These are phyloP conservation scores for Colletotrichum paranaense DNA, from an alignment of 2,329 filamentous ascomycete species.

Conservation along the genomic window DNA sequence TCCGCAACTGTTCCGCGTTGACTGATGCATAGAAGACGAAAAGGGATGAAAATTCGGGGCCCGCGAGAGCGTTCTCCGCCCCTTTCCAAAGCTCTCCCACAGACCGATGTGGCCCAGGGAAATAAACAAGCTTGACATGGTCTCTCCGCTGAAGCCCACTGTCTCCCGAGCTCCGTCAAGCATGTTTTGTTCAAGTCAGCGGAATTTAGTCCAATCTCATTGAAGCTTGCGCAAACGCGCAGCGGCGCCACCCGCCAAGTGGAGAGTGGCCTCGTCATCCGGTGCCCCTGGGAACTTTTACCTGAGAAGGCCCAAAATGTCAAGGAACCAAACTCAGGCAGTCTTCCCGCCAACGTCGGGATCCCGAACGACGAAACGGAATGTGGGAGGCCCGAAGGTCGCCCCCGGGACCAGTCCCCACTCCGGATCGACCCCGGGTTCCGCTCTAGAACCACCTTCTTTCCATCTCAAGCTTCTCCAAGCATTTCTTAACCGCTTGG, in stretches of 20 bases:
- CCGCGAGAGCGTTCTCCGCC: not conserved
- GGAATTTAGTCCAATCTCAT: constrained; percentile 10
- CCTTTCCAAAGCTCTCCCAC: constrained; percentile 23
- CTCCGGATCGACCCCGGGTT: constrained; percentile 12
- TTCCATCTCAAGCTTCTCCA: not conserved
- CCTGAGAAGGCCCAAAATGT: too few relatives aligned
- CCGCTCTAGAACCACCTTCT: constrained; percentile 4
- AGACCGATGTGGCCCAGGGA: constrained; percentile 15
- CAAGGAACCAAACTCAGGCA: not conserved
- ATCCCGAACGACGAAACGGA: not conserved
- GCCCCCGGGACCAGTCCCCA: not conserved
- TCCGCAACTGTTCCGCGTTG: not conserved
- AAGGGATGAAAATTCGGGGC: not conserved
- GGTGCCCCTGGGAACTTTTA: not conserved
- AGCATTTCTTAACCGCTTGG: not conserved
- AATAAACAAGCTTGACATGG: not conserved
- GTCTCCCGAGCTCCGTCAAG: not conserved
- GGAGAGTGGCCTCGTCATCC: constrained; percentile 24
- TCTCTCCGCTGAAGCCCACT: not conserved
- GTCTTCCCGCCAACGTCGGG: constrained; percentile 3
- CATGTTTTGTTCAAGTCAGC: not conserved
- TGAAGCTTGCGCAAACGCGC: constrained; percentile 27
- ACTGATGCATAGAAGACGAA: not conserved
- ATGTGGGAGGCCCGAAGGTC: constrained; percentile 13
- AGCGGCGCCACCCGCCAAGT: constrained; percentile 19